Evolutionary conservation across 2,329 filamentous ascomycete genomes (phyloP), one percentile per base, ranked within the genome.

Genomic region (Trichoderma sp.): DNA sequence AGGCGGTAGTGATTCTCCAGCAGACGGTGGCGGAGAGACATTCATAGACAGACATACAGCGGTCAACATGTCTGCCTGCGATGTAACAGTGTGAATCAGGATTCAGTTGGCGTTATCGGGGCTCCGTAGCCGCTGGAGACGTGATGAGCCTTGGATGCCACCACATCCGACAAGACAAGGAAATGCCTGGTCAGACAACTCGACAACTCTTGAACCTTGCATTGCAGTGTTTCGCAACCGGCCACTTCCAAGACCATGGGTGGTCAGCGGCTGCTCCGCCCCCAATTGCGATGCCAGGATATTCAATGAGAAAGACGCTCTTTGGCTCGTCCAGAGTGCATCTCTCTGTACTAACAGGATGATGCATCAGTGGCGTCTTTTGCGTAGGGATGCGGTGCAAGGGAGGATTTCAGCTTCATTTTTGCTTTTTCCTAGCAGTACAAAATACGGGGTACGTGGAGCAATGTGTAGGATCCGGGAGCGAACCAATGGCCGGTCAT

Each of bases 91-190:
- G 29, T 71, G 27, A 41, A 59, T 29, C 29, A 35, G 8, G 71
- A n/a, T 33, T 65, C 31, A 21, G 12, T 53, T 50, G 12, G 38
- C 33, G 24, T 50, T 18, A 18, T 45, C 33, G 33, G 33, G 33
- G 4, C 14, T 60, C 50, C 24, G 56, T 31, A 45, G 68, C 56
- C 24, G n/a, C 35, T n/a, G 68, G 38, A 21, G 56, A 62, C 11
- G 38, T 45, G 56, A 62, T 6, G 24, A 56, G 45, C 3, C 24
- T 33, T 45, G 56, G 24, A 71, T 33, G 14, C 27, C 27, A 24
- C 35, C 68, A 41, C 68, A 33, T 18, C 60, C 33, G 45, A 66
- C 74, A 75, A 75, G 74, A 66, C 74, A 75, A 75, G 74, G 67
- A 66, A 59, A n/a, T 24, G 62, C 60, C 74, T 27, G 45, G 45